These are phyloP conservation scores for Colletotrichum paranaense DNA, from an alignment of 2,329 filamentous ascomycete genomes.

Conservation along the genomic window DNA sequence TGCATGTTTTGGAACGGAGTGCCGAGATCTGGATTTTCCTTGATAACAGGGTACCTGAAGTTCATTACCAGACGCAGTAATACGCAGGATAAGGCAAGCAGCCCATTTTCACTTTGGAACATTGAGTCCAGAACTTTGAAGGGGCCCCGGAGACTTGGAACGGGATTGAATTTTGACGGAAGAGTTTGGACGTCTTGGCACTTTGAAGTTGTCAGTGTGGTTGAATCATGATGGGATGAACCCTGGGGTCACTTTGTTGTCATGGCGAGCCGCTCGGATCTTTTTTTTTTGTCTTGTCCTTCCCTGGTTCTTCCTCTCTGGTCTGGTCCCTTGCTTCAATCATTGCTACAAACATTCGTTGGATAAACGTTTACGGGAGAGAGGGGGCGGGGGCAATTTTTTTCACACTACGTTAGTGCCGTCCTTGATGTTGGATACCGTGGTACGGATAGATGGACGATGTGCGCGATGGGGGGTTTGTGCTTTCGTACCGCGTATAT, in stretches of 20 bases:
- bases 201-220: not conserved
- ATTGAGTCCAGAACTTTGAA: too few relatives aligned
- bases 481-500: not conserved
- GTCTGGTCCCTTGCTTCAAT: not conserved
- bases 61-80: too few relatives aligned
- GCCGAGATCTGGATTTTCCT: too few relatives aligned
- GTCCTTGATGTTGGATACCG: not conserved
- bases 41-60: too few relatives aligned
- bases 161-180: too few relatives aligned
- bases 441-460: not conserved
- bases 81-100: too few relatives aligned
- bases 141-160: too few relatives aligned
- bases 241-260: not conserved
- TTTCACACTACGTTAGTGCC: not conserved
- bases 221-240: not conserved
- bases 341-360: not conserved
- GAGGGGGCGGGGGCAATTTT: not conserved
- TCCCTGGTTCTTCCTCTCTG: not conserved
- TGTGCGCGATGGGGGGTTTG: not conserved
- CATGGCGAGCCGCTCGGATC: not conserved
- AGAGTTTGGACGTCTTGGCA: too few relatives aligned
- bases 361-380: not conserved
- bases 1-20: too few relatives aligned
- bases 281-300: not conserved
- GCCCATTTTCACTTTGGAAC: too few relatives aligned